phyloP scores from a whole-genome alignment of 768 basidiomycete species.

The Tremella fuciformis region DNA sequence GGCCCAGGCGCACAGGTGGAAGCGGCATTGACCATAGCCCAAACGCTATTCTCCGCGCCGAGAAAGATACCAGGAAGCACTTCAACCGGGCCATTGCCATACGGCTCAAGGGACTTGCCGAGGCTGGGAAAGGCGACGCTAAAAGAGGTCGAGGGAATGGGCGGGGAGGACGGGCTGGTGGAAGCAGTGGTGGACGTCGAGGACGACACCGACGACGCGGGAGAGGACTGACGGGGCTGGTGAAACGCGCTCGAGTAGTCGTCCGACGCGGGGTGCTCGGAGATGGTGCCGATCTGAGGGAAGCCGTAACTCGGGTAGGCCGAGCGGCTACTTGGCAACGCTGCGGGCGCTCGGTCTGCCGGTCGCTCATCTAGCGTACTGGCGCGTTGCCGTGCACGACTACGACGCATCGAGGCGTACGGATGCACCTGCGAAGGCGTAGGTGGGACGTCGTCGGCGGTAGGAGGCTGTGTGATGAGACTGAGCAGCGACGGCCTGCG shows the following conservation, averaged over 20 bases:
- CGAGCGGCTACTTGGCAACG: background rate
- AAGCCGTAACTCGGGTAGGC: background rate
- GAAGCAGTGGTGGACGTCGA: slow-evolving; percentile 20
- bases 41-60: slow-evolving; percentile 45
- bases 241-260: slow-evolving; percentile 3
- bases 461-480: slow-evolving; percentile 32
- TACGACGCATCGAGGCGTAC: slow-evolving; percentile 12
- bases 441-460: slow-evolving; percentile 22
- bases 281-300: background rate
- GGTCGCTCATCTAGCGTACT: slow-evolving; percentile 2
- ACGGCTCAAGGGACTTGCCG: slow-evolving; percentile 18
- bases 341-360: background rate
- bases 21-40: slow-evolving; percentile 12
- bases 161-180: slow-evolving; percentile 16
- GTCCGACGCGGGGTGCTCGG: background rate
- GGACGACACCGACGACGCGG: slow-evolving; percentile 17
- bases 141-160: slow-evolving; percentile 22
- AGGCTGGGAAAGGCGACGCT: slow-evolving; percentile 2
- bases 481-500: slow-evolving; percentile 36
- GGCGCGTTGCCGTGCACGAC: slow-evolving; percentile 7
- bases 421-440: slow-evolving; percentile 22
- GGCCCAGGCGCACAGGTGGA: slow-evolving; percentile 1
- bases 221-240: slow-evolving; percentile 3
- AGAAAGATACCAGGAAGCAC: slow-evolving; percentile 46
- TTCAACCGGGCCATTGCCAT: slow-evolving; percentile 46